Conservation (phyloP, 192 early-diverging fungal genomes). For the Entomortierella parvispora region DNA sequence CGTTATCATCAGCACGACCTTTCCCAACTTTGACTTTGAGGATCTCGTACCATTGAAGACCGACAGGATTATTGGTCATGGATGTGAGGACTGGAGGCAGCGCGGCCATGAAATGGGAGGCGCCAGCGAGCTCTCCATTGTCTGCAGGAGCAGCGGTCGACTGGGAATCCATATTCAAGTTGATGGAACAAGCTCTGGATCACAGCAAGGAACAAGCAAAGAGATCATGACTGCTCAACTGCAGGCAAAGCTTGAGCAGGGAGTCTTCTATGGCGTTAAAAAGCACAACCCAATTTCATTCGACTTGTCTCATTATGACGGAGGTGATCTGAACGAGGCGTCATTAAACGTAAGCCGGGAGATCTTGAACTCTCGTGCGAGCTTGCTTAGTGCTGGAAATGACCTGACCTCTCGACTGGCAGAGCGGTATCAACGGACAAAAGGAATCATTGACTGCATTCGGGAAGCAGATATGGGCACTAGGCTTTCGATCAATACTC, state of each 20-base stretch:
- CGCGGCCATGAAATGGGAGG: slow-evolving; percentile 18
- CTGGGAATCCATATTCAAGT: slow-evolving; percentile 40
- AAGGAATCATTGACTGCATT: slow-evolving; percentile 39
- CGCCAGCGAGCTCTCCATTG: slow-evolving; percentile 27
- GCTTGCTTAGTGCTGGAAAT: slow-evolving; percentile 13
- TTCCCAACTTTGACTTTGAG: slow-evolving; percentile 24
- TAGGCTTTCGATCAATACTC: slow-evolving; percentile 34
- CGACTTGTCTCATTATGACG: slow-evolving; percentile 38
- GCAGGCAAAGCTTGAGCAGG: slow-evolving; percentile 51
- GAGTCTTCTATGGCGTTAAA: slow-evolving; percentile 43
- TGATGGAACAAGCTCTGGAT: neutral
- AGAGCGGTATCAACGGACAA: slow-evolving; percentile 28
- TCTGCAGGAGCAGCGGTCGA: slow-evolving; percentile 39
- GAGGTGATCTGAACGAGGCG: slow-evolving; percentile 44
- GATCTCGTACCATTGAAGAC: slow-evolving; percentile 40
- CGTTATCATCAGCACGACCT: slow-evolving; percentile 34
- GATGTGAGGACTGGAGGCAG: slow-evolving; percentile 47
- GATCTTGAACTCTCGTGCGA: slow-evolving; percentile 43
- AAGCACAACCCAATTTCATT: slow-evolving; percentile 51
- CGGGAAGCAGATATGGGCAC: slow-evolving; percentile 27
- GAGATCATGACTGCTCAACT: slow-evolving; percentile 26
- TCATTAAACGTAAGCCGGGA: slow-evolving; percentile 42
- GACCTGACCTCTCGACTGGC: slow-evolving; percentile 26
- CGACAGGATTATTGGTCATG: slow-evolving; percentile 42
- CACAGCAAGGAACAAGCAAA: slow-evolving; percentile 1